These are phyloP conservation scores for Leptographium procerum DNA, from an alignment of 2,329 filamentous ascomycete species.

Conservation along the genomic window DNA sequence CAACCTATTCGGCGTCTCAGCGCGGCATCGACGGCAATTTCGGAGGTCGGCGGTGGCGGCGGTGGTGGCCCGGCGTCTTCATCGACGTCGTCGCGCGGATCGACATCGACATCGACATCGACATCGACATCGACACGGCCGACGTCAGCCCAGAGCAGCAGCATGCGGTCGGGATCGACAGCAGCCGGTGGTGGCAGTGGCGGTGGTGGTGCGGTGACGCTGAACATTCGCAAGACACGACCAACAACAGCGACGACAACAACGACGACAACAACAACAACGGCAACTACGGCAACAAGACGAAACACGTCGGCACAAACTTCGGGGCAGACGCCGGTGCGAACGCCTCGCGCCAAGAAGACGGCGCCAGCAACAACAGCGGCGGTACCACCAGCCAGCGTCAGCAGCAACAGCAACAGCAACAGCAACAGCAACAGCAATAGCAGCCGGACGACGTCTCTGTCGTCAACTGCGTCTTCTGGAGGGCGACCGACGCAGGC, in stretches of 20 bases:
- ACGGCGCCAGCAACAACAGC: too few species aligned
- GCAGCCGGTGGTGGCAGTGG: too few species aligned
- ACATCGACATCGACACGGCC: slow-evolving; percentile 18
- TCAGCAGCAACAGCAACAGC: too few species aligned
- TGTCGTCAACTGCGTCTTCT: slow-evolving; percentile 2
- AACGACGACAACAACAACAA: background rate
- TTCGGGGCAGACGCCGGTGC: background rate
- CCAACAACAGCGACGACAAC: slow-evolving; percentile 13
- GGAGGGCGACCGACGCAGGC: slow-evolving; percentile 12
- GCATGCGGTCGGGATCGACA: slow-evolving; percentile 23
- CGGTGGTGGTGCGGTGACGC: too few species aligned
- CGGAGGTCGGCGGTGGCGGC: slow-evolving; percentile 15
- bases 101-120: background rate
- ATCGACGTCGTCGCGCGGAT: background rate
- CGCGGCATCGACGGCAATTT: slow-evolving; percentile 27
- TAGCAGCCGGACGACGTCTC: background rate
- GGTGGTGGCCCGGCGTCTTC: background rate
- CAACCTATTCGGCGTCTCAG: slow-evolving; percentile 38
- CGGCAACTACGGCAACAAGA: background rate
- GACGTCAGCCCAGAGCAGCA: slow-evolving; percentile 29
- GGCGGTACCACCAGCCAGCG: too few species aligned
- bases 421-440: too few species aligned
- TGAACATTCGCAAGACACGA: slow-evolving; percentile 50
- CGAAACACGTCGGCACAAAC: too few species aligned
- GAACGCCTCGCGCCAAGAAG: background rate